Conservation (phyloP, 2,329 filamentous ascomycete genomes). For the Thielaviopsis populi region DNA sequence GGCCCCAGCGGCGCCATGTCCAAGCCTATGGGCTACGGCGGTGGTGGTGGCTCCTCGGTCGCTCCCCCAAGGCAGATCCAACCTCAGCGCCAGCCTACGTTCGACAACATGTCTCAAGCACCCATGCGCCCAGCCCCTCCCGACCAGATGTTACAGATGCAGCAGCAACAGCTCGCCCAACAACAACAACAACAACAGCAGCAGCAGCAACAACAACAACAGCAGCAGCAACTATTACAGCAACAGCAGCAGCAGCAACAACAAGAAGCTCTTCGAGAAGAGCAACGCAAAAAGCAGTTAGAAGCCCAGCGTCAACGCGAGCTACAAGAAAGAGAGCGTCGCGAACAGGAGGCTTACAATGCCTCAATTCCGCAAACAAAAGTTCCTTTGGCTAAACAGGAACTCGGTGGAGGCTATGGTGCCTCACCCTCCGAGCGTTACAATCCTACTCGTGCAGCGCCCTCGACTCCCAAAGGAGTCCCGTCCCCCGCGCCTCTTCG, state of each 20-base stretch:
- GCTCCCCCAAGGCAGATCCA: slow-evolving; percentile 48
- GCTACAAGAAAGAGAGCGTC: slow-evolving; percentile 50
- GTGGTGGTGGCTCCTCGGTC: slow-evolving; percentile 41
- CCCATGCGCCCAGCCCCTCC: slow-evolving; percentile 10
- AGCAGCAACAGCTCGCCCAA: slow-evolving; percentile 8
- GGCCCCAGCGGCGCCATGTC: slow-evolving; percentile 50
- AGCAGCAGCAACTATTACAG: slow-evolving; percentile 20
- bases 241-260: slow-evolving; percentile 39
- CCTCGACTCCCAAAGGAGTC: slow-evolving; percentile 45
- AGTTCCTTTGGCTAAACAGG: slow-evolving; percentile 71
- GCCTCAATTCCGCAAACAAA: slow-evolving; percentile 72
- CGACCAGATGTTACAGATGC: slow-evolving; percentile 12
- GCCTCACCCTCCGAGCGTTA: slow-evolving; percentile 49
- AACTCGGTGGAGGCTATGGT: slow-evolving; percentile 51
- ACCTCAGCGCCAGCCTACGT: slow-evolving; percentile 30
- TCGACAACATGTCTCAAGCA: slow-evolving; percentile 10
- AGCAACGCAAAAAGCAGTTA: slow-evolving; percentile 46
- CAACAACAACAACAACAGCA: slow-evolving; percentile 14
- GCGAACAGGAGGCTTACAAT: slow-evolving; percentile 79
- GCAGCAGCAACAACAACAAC: slow-evolving; percentile 15
- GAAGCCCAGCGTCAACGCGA: slow-evolving; percentile 44
- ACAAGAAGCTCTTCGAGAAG: slow-evolving; percentile 37
- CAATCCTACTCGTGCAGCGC: slow-evolving; percentile 72
- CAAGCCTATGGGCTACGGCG: slow-evolving; percentile 47
- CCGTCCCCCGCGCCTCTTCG: slow-evolving; percentile 43